Base-by-base conservation (phyloP, 1,284 basidiomycete genomes). In the Fomes fomentarius region DNA sequence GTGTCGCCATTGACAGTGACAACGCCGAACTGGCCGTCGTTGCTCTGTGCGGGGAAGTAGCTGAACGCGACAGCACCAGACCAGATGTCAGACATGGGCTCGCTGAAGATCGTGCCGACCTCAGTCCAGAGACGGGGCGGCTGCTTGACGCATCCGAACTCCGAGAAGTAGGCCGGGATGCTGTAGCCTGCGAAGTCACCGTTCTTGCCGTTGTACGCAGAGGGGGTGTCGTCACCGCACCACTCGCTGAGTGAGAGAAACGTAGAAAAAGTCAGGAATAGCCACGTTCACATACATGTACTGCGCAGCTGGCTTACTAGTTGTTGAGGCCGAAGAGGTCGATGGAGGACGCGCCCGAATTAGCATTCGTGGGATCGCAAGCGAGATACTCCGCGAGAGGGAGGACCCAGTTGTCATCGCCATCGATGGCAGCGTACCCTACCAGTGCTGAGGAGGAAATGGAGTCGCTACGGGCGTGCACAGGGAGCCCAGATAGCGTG, bases 51-150 rank as follows among this genome's bases (percentile, higher is more conserved):
- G 2, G 89, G 87, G 80, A 96, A 94, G 70, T 92, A 92, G 42
- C 86, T 87, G 74, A 96, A 96, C 1, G 94, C 94, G 38, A 97
- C 67, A 45, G 91, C 94, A 54, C 94, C 94, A 26, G 91, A 94
- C 83, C 91, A 96, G 45, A 89, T 84, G 58, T 86, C 72, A 11
- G 86, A 81, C 81, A 94, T 91, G 19, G 88, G 74, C 10, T 77
- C 66, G 53, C 87, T 81, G 69, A 89, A 91, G 17, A 97, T 78
- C n/a, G 88, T 82, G 30, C 72, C 75, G 12, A 87, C 84, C 69
- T 97, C 94, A 34, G 84, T 88, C 91, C 92, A 97, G 24, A 85
- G 74, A 63, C 93, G 86, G 39, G 87, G 84, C 19, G 76, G 75
- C 21, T 69, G 72, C 11, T 74, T 80, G 66, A 88, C 84, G 66